Evolutionary conservation across 2,329 filamentous ascomycete species (phyloP).

Genomic region (Hirsutella minnesotensis): DNA sequence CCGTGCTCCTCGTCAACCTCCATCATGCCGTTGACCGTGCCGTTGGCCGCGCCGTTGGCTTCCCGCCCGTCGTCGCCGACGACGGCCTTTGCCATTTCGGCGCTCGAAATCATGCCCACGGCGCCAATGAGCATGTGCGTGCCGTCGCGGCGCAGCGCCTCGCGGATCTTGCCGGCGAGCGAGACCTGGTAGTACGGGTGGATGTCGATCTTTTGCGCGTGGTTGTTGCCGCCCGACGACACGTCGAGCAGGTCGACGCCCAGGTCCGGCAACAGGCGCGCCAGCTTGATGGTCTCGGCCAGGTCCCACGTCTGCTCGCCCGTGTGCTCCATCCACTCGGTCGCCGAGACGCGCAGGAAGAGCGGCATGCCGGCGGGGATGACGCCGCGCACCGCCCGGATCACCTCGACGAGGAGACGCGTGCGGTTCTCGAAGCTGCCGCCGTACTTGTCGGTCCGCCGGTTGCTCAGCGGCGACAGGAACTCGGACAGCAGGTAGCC

Average conservation of each 20-base stretch:
- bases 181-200: slow-evolving; percentile 63
- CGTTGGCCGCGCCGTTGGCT: no score
- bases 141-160: slow-evolving; percentile 40
- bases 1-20: slow-evolving; percentile 45
- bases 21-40: slow-evolving; percentile 45
- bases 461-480: slow-evolving; percentile 45
- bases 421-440: slow-evolving; percentile 54
- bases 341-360: slow-evolving; percentile 47
- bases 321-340: slow-evolving; percentile 47
- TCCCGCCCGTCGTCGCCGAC: neutral
- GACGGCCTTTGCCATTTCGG: neutral
- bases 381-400: slow-evolving; percentile 35
- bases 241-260: slow-evolving; percentile 81
- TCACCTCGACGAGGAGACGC: slow-evolving; percentile 46
- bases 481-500: slow-evolving; percentile 59
- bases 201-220: slow-evolving; percentile 45
- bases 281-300: slow-evolving; percentile 49
- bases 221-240: slow-evolving; percentile 61
- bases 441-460: slow-evolving; percentile 53
- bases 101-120: slow-evolving; percentile 53
- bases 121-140: slow-evolving; percentile 52
- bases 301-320: slow-evolving; percentile 49
- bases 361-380: slow-evolving; percentile 44
- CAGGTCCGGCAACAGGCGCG: slow-evolving; percentile 54
- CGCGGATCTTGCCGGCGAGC: slow-evolving; percentile 60